phyloP scores from a whole-genome alignment of 2,329 filamentous ascomycete genomes.

The Fusarium brachygibbosum region DNA sequence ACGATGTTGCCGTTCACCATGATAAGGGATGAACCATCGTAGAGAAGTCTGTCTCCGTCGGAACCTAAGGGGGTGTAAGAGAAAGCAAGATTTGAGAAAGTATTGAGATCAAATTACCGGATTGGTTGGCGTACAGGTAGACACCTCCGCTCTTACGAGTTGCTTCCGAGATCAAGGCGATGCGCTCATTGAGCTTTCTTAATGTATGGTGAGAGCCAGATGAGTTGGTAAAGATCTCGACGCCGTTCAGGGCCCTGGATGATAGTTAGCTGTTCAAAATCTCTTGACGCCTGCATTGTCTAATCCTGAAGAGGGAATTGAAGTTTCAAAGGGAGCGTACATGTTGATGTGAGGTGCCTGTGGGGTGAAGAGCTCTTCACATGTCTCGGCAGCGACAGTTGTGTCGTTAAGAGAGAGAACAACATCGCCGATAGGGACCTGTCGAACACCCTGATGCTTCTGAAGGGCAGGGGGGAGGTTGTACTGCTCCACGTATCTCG shows the following conservation, averaged over 20 bases:
- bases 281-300: no score
- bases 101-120: slow-evolving; percentile 23
- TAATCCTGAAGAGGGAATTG: no score
- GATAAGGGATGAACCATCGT: slow-evolving; percentile 71
- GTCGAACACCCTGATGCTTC: slow-evolving; percentile 59
- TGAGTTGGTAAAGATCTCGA: slow-evolving; percentile 79
- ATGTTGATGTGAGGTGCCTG: slow-evolving; percentile 40
- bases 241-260: slow-evolving; percentile 63
- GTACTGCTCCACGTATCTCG: slow-evolving; percentile 54
- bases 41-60: slow-evolving; percentile 71
- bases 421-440: slow-evolving; percentile 58
- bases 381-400: slow-evolving; percentile 58
- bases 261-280: background rate
- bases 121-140: slow-evolving; percentile 61
- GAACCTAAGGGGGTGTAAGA: slow-evolving; percentile 45
- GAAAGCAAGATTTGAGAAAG: rapidly evolving
- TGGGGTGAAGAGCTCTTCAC: slow-evolving; percentile 53
- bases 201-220: slow-evolving; percentile 61
- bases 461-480: slow-evolving; percentile 68
- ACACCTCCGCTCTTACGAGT: slow-evolving; percentile 73
- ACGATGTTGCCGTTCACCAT: slow-evolving; percentile 73
- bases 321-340: background rate
- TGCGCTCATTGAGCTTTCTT: slow-evolving; percentile 73
- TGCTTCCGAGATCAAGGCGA: slow-evolving; percentile 75
- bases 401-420: slow-evolving; percentile 57